Base-by-base conservation (phyloP, 2,329 filamentous ascomycete species). In the Penicillium sp. region DNA sequence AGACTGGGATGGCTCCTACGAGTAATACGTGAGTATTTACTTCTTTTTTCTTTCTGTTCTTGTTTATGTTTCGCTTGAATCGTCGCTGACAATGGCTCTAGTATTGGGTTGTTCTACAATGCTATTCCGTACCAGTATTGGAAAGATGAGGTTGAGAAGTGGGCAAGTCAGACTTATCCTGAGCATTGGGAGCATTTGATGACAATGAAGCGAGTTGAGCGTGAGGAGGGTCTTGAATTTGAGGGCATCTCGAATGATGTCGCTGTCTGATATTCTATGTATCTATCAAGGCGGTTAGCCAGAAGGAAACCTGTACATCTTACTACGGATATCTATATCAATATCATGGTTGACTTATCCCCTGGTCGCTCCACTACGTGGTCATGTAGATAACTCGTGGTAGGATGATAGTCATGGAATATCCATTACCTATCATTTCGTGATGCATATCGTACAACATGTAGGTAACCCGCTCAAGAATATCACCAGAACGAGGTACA, bases 101-200 rank as follows among this genome's bases (percentile, higher is more conserved):
- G 88, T 27, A 75, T 95, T 40, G 89, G 84, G 13, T 80, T 85
- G 22, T 77, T 89, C 50, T 89, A 88, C 68, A 93, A 92, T 60
- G 84, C 82, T 9, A 78, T 89, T 2, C 83, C 81, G 2, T 81
- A 79, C 50, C 78, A 80, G 51, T 77, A 79, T 44, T 78, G 82
- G 61, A 89, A 93, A 67, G 74, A 78, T 4, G 75, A 82, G 31
- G 85, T 95, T 49, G 84, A 90, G 64, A 73, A 78, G 13, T 95
- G 89, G 89, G 86, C 86, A 2, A 79, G 79, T 58, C 70, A 79
- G 41, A 77, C 79, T 36, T 89, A 88, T 67, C 83, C 87, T 0
- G 75, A 80, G 9, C 72, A 80, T 5, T 95, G 89, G 90, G 72
- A 72, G 10, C 77, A 84, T 57, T 67, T 95, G 52, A 77, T 81